Percentiles rank a stretch among this genome's conserved stretches.
phyloP scores from a whole-genome alignment of 768 basidiomycete species.

The Tricholoma saponaceum region DNA sequence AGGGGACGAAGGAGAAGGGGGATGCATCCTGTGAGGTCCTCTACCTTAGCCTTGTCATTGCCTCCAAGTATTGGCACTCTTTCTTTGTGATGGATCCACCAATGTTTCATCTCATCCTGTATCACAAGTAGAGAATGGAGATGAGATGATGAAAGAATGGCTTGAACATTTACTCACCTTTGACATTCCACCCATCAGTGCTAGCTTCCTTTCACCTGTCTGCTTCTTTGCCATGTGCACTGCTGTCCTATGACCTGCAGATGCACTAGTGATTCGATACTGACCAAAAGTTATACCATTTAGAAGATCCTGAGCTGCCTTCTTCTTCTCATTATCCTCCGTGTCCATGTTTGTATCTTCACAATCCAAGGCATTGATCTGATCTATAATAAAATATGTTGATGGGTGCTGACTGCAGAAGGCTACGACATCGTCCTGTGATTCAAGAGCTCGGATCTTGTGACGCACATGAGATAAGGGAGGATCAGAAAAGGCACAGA shows the following conservation, averaged over 20 bases:
- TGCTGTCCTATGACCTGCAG: not conserved
- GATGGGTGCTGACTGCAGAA: not conserved
- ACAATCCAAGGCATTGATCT: not conserved
- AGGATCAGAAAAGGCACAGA: no score
- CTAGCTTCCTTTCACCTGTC: not conserved
- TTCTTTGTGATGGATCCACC: not conserved
- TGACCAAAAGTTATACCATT: not conserved
- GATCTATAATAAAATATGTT: not conserved
- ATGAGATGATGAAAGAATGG: not conserved
- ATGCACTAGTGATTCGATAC: not conserved
- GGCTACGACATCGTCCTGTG: not conserved
- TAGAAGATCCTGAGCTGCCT: not conserved
- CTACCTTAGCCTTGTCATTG: not conserved
- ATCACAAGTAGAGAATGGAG: not conserved
- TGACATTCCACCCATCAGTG: not conserved
- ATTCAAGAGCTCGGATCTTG: not conserved
- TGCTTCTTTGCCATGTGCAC: not conserved
- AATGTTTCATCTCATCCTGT: not conserved
- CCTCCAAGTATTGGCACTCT: not conserved
- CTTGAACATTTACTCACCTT: not conserved
- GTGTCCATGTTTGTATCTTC: not conserved
- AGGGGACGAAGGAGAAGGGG: not conserved
- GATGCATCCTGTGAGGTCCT: not conserved
- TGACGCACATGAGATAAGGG: no score
- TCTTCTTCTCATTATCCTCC: not conserved